phyloP scores from a whole-genome alignment of 2,329 filamentous ascomycete genomes.

The Ascochyta pisi region DNA sequence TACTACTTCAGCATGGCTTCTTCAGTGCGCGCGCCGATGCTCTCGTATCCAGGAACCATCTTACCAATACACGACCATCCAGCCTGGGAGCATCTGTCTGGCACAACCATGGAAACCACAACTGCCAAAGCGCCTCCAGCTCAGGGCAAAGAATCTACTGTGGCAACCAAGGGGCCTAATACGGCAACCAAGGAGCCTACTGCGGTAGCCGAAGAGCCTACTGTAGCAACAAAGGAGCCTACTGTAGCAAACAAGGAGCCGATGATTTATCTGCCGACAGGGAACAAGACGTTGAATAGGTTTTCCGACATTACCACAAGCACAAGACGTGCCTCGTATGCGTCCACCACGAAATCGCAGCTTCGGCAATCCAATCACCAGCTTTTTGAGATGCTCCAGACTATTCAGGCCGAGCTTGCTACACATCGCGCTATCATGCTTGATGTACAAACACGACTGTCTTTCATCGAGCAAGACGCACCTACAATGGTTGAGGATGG shows the following conservation, averaged over 20 bases:
- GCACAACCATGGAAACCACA: conserved; percentile 10
- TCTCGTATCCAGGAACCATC: conserved; percentile 11
- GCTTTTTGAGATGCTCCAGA: conserved; percentile 40
- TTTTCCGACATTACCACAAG: conserved; percentile 12
- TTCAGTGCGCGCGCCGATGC: conserved; percentile 8
- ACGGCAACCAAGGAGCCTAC: not conserved
- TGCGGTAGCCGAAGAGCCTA: not conserved
- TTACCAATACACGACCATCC: conserved; percentile 10
- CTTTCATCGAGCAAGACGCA: conserved; percentile 35
- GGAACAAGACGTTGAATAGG: conserved; percentile 12
- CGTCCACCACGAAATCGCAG: conserved; percentile 36
- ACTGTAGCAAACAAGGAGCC: not conserved
- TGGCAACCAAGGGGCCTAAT: not conserved
- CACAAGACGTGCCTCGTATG: conserved; percentile 31
- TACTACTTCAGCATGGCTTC: conserved; percentile 6
- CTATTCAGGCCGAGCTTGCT: conserved; percentile 36
- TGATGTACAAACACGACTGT: conserved; percentile 38
- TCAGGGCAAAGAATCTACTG: not conserved
- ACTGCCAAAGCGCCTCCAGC: conserved; percentile 4
- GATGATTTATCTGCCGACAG: conserved; percentile 1
- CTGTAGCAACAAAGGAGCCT: not conserved
- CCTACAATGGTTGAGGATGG: conserved; percentile 17
- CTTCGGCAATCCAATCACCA: conserved; percentile 34
- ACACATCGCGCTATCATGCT: conserved; percentile 36
- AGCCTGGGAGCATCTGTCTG: conserved; percentile 13